phyloP scores from a whole-genome alignment of 306 rosid species.

The Delonix regia region DNA sequence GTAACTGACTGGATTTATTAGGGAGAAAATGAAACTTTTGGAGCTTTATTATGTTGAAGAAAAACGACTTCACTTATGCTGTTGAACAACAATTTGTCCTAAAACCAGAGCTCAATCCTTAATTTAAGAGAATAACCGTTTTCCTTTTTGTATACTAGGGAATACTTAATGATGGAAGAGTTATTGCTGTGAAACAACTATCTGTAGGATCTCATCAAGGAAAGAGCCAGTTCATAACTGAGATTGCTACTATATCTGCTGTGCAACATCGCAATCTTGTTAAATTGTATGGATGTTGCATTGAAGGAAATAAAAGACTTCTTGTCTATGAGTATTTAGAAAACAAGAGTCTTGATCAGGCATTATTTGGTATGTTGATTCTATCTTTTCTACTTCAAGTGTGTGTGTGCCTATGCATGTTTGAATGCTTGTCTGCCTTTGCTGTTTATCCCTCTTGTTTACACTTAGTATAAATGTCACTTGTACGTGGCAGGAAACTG shows the following conservation, averaged over 20 bases:
- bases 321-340: conserved; percentile 83
- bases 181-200: conserved; percentile 78
- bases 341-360: conserved; percentile 89
- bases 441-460: background rate
- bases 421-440: background rate
- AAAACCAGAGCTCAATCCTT: background rate
- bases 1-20: background rate
- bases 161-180: conserved; percentile 73
- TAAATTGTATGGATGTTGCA: conserved; percentile 75
- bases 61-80: background rate
- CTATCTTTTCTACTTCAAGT: background rate
- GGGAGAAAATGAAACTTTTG: background rate
- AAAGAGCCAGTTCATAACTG: conserved; percentile 75
- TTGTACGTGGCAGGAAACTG: conserved; percentile 47
- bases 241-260: conserved; percentile 82
- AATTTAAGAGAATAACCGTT: background rate
- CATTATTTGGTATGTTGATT: conserved; percentile 69
- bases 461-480: background rate
- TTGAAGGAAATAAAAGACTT: conserved; percentile 68
- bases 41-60: background rate
- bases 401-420: background rate
- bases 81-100: background rate
- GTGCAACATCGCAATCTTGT: conserved; percentile 91
- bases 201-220: conserved; percentile 83
- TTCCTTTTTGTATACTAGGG: conserved; percentile 54